A percentile compares a stretch with the other conserved stretches of the same genome.
These are phyloP conservation scores for Fusarium veterinarium DNA, from an alignment of 2,329 filamentous ascomycete species.

Conservation along the genomic window DNA sequence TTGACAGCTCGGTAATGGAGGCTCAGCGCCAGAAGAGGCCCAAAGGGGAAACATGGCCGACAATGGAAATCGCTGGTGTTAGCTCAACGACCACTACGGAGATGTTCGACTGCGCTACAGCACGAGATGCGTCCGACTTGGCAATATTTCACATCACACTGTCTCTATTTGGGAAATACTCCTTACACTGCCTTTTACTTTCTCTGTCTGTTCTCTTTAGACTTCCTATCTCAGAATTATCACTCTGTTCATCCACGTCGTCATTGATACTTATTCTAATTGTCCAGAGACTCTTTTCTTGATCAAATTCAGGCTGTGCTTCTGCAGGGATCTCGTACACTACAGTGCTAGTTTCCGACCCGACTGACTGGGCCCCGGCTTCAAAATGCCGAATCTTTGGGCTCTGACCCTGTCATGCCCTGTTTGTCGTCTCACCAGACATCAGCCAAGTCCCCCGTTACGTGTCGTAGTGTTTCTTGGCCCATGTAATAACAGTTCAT, in stretches of 20 bases:
- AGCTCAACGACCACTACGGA: constrained; percentile 36
- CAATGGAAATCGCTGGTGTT: constrained; percentile 22
- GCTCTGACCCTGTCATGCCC: background rate
- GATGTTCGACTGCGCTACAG: constrained; percentile 33
- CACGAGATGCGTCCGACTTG: constrained; percentile 23
- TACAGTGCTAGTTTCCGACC: constrained; percentile 17
- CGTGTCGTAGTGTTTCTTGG: constrained; percentile 20
- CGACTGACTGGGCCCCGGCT: constrained; percentile 24
- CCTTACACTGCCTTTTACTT: background rate
- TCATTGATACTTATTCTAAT: background rate
- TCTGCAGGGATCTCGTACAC: constrained; percentile 17
- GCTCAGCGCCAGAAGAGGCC: constrained; percentile 34
- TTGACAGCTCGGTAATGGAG: constrained; percentile 37
- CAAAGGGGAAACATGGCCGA: constrained; percentile 35
- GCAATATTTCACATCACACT: constrained; percentile 24
- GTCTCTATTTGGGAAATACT: constrained; percentile 30
- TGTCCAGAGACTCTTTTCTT: background rate
- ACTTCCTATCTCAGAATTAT: background rate
- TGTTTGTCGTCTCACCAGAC: constrained; percentile 1
- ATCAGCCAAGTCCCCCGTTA: constrained; percentile 20
- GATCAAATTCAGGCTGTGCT: constrained; percentile 19
- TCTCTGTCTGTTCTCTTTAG: background rate
- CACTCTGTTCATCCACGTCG: background rate
- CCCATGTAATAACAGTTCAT: constrained; percentile 22
- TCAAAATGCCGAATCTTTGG: constrained; percentile 23